Evolutionary conservation across 768 basidiomycete genomes (phyloP).

Genomic region (Tylopilus felleus): DNA sequence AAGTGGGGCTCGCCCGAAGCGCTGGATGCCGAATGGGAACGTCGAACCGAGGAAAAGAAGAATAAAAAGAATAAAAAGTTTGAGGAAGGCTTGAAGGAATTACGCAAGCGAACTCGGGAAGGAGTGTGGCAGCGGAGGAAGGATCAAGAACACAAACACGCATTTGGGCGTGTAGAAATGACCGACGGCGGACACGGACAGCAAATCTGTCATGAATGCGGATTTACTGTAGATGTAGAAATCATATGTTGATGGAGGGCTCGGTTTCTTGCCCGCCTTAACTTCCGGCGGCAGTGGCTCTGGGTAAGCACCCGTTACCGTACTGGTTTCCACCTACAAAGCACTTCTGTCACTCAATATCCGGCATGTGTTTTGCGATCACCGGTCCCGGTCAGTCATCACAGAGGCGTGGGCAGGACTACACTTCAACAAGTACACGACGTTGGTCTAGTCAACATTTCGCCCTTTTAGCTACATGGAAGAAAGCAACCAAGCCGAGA

Average conservation of each 20-base stretch:
- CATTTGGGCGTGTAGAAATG: slow-evolving; percentile 60
- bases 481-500: slow-evolving; percentile 51
- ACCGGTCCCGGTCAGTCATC: no score
- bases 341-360: no score
- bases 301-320: no score
- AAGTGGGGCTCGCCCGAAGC: slow-evolving; percentile 97
- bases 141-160: slow-evolving; percentile 86
- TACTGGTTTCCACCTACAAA: no score
- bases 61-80: slow-evolving; percentile 94
- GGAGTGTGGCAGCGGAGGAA: slow-evolving; percentile 85
- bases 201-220: slow-evolving; percentile 86
- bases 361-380: no score
- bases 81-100: slow-evolving; percentile 81
- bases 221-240: slow-evolving; percentile 88
- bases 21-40: slow-evolving; percentile 83
- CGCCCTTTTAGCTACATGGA: no score
- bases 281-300: no score
- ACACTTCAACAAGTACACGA: background rate
- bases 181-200: slow-evolving; percentile 52
- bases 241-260: slow-evolving; percentile 51
- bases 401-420: no score
- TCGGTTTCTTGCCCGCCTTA: background rate
- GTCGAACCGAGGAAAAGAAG: slow-evolving; percentile 75
- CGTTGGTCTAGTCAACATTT: background rate
- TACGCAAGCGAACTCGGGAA: slow-evolving; percentile 81